Conservation (phyloP, 2,329 filamentous ascomycete species). For the Paecilomyces niveus region DNA sequence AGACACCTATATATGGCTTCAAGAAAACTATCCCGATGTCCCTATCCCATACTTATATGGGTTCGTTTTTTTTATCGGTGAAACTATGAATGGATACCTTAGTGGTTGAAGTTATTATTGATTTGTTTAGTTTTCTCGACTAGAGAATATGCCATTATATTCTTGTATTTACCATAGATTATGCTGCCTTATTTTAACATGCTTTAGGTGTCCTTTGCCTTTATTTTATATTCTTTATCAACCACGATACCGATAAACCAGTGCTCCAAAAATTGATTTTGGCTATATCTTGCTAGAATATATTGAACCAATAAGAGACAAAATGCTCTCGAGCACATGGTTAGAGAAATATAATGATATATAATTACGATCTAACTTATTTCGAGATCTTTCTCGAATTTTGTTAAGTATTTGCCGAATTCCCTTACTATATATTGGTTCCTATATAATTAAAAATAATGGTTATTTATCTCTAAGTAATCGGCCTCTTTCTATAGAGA, state of each 20-base stretch:
- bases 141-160: neutral
- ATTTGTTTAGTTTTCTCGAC: neutral
- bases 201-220: neutral
- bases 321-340: slow-evolving; percentile 20
- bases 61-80: slow-evolving; percentile 24
- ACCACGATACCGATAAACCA: neutral
- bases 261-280: too few relatives aligned
- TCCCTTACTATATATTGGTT: slow-evolving; percentile 26
- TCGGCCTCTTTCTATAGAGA: slow-evolving; percentile 14
- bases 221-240: neutral
- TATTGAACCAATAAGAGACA: slow-evolving; percentile 9
- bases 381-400: slow-evolving; percentile 11
- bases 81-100: slow-evolving; percentile 15
- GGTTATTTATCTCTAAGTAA: slow-evolving; percentile 13
- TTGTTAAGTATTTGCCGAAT: slow-evolving; percentile 10
- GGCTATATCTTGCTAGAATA: slow-evolving; percentile 16
- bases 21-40: slow-evolving; percentile 31
- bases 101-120: neutral
- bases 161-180: neutral
- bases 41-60: slow-evolving; percentile 28
- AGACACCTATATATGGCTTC: slow-evolving; percentile 34
- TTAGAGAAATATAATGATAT: slow-evolving; percentile 6
- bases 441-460: slow-evolving; percentile 20
- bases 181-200: neutral
- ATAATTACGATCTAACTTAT: slow-evolving; percentile 13